Evolutionary conservation across 805 yeast species (phyloP), one percentile per base, ranked within the genome.

Genomic region (Cyberlindnera petersonii): DNA sequence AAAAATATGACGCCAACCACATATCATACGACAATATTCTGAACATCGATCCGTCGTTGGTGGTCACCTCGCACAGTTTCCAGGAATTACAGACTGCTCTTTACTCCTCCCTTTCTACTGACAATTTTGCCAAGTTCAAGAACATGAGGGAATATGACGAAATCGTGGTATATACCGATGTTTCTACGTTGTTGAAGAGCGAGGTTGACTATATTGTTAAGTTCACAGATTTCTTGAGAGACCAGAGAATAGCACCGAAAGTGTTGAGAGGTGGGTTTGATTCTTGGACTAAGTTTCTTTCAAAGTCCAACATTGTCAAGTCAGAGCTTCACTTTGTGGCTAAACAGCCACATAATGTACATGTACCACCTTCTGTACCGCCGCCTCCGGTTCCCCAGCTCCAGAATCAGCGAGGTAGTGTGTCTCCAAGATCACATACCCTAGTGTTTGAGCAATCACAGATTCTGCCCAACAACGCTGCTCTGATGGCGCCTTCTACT

Each of bases 211-310:
- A 59, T 33, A 49, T 60, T 20, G 51, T 59, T 8, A 55, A 60
- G 17, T 53, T 64, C n/a, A 54, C 58, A 20, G 44, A 50, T 2
- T 24, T 53, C 10, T 31, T 56, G n/a, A 32, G 36, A 2, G 48
- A 44, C 15, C 31, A 31, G 6, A 30, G 35, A 7, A 31, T 50
- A 7, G 24, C 42, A 7, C 33, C 65, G 16, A 59, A 59, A 22
- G 45, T 52, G 24, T 44, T 73, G 20, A 50, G 63, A 16, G 77
- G 77, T 18, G 77, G 77, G 2, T 67, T 63, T 41, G 66, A 64
- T 27, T 64, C 68, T 31, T 71, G 77, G 77, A 47, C 58, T 14
- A 56, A 58, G 26, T 55, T 55, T 18, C 27, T 67, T 9, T 56
- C 58, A 9, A 59, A 57, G 9, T 52, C 58, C n/a, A 47, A 59